Percentiles rank a stretch among this genome's conserved stretches.
These are phyloP conservation scores for Crithidia thermophila DNA, from an alignment of 208 protist species.

Conservation along the genomic window DNA sequence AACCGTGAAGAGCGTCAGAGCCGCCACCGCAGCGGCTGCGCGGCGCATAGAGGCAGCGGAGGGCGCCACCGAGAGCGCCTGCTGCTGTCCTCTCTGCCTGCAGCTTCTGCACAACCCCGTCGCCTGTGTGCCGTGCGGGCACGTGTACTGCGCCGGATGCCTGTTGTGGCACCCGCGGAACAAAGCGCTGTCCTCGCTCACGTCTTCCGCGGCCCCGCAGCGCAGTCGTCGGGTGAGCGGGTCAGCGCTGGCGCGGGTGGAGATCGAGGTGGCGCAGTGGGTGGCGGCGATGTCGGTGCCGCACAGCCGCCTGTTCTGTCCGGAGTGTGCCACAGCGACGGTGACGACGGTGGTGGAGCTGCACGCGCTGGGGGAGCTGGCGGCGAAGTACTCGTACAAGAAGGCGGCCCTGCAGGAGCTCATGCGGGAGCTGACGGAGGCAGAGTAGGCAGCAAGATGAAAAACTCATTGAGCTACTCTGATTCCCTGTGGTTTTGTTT, in stretches of 20 bases:
- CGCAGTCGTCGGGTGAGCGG: not conserved
- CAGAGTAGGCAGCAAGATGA: not conserved
- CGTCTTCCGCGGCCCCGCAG: not conserved
- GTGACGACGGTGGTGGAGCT: conserved; percentile 28
- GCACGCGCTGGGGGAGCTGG: conserved; percentile 27
- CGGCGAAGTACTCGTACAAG: conserved; percentile 34
- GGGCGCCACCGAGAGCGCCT: conserved; percentile 77
- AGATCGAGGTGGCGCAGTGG: conserved; percentile 23
- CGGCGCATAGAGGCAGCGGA: conserved; percentile 69
- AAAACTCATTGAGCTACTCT: not conserved
- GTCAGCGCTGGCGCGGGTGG: not conserved
- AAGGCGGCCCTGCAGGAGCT: conserved; percentile 30
- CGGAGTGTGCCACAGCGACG: conserved; percentile 35
- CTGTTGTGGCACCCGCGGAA: conserved; percentile 60
- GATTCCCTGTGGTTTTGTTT: no score
- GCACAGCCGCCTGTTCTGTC: conserved; percentile 31
- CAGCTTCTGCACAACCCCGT: conserved; percentile 55
- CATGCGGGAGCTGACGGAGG: conserved; percentile 4
- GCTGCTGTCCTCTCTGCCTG: conserved; percentile 74
- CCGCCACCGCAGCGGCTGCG: conserved; percentile 38
- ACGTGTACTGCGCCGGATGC: conserved; percentile 79
- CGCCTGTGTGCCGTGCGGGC: conserved; percentile 87
- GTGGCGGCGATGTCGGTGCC: not conserved
- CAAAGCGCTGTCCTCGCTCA: conserved; percentile 11
- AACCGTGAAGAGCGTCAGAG: conserved; percentile 12